Evolutionary conservation across 73 alveolate species (phyloP).

Genomic region (Uronychia setigera): DNA sequence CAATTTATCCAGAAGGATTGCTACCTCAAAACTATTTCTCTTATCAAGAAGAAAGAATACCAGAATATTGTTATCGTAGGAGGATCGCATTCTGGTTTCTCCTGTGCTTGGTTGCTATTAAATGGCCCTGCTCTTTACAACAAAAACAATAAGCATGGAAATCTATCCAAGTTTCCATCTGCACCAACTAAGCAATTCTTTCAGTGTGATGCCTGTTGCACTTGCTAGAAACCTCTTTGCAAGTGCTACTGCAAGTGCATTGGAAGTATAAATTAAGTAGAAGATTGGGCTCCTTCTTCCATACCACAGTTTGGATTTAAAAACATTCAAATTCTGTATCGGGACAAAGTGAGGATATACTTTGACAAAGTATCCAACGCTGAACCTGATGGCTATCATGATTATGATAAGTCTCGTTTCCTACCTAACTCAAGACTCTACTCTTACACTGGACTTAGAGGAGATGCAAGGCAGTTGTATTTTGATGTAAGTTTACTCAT

Average conservation of each 20-base stretch:
- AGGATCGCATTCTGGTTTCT: conserved; percentile 60
- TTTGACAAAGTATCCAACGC: conserved; percentile 36
- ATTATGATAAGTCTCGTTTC: conserved; percentile 4
- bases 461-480: conserved; percentile 10
- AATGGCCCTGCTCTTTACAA: conserved; percentile 60
- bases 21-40: neutral
- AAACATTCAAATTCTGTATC: conserved; percentile 36
- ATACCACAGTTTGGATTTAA: conserved; percentile 4
- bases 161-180: conserved; percentile 14
- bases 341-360: conserved; percentile 48
- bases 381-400: conserved; percentile 37
- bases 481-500: neutral
- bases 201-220: conserved; percentile 28
- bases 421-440: neutral
- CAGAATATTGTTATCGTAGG: conserved; percentile 56
- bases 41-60: conserved; percentile 1
- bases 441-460: conserved; percentile 10
- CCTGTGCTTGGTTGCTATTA: conserved; percentile 52
- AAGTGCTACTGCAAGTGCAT: conserved; percentile 36
- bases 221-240: conserved; percentile 18
- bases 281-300: conserved; percentile 27
- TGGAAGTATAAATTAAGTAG: conserved; percentile 12
- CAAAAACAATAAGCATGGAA: conserved; percentile 4
- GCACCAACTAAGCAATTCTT: conserved; percentile 12
- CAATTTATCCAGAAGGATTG: conserved; percentile 13